phyloP scores from a whole-genome alignment of 805 yeast genomes.

The Saccharomyces mikatae region DNA sequence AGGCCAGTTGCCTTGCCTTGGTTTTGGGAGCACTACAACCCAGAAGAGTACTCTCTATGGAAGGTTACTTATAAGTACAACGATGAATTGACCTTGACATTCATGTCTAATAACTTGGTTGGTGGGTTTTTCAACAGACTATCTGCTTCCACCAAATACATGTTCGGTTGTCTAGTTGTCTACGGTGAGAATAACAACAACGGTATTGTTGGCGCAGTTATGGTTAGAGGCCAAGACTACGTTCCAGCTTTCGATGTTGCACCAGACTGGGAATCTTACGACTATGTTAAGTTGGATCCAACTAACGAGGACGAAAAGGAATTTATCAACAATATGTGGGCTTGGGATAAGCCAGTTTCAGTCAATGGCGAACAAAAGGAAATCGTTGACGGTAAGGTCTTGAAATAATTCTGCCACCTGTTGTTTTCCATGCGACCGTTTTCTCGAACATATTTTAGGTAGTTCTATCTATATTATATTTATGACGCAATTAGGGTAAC shows the following conservation, averaged over 20 bases:
- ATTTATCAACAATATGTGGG: slow-evolving; percentile 85
- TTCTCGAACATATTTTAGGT: neutral
- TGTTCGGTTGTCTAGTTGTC: slow-evolving; percentile 90
- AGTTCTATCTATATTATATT: neutral
- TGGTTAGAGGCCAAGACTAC: slow-evolving; percentile 89
- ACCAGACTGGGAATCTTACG: slow-evolving; percentile 97
- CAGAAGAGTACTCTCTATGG: slow-evolving; percentile 90
- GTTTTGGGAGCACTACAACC: slow-evolving; percentile 95
- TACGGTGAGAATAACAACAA: slow-evolving; percentile 98
- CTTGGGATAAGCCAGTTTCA: slow-evolving; percentile 92
- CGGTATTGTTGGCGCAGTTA: slow-evolving; percentile 91
- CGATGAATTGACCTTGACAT: slow-evolving; percentile 92
- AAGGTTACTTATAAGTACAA: slow-evolving; percentile 94
- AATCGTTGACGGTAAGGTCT: slow-evolving; percentile 95
- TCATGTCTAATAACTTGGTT: slow-evolving; percentile 96
- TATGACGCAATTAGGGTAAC: neutral
- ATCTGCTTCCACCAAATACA: slow-evolving; percentile 81
- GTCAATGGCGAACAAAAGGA: slow-evolving; percentile 75
- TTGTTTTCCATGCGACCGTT: neutral
- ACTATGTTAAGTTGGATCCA: slow-evolving; percentile 74
- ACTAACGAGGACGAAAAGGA: slow-evolving; percentile 67
- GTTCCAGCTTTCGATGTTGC: slow-evolving; percentile 95
- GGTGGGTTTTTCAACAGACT: slow-evolving; percentile 98
- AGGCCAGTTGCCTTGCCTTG: slow-evolving; percentile 90
- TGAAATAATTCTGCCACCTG: slow-evolving; percentile 51